A percentile compares a stretch with the other conserved stretches of the same genome.
Evolutionary conservation across 2,329 filamentous ascomycete species (phyloP).

Genomic region (Fusarium sp.): DNA sequence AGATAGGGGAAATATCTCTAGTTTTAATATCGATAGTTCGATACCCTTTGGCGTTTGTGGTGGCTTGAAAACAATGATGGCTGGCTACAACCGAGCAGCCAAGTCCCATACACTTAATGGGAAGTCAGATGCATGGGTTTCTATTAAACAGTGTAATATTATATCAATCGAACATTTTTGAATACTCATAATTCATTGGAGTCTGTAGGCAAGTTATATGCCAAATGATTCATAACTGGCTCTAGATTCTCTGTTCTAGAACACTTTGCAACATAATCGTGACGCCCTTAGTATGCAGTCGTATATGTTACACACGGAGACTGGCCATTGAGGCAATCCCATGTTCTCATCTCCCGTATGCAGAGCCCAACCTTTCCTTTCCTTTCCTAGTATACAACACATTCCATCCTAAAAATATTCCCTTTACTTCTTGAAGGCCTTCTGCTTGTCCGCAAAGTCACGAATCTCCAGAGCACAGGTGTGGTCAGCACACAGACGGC

Average conservation of each 20-base stretch:
- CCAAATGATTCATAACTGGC: neutral
- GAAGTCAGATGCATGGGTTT: neutral
- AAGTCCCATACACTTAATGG: constrained; percentile 6
- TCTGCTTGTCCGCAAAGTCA: constrained; percentile 78
- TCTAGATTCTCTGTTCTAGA: neutral
- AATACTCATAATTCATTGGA: constrained; percentile 16
- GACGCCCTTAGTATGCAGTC: constrained; percentile 4
- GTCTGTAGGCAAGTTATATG: constrained; percentile 1
- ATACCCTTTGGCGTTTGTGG: constrained; percentile 48
- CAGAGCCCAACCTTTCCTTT: neutral
- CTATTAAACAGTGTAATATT: constrained; percentile 11
- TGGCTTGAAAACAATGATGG: constrained; percentile 31
- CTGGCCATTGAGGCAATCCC: neutral
- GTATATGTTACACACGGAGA: neutral
- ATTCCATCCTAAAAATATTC: neutral
- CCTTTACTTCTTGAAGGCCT: constrained; percentile 64
- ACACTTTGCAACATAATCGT: neutral
- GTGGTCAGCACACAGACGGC: constrained; percentile 88
- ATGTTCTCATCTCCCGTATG: constrained; percentile 1
- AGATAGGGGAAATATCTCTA: constrained; percentile 53
- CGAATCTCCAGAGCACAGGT: constrained; percentile 85
- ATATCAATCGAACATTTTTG: constrained; percentile 22
- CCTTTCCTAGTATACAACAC: constrained; percentile 24
- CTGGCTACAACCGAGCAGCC: constrained; percentile 8
- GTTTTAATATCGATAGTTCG: constrained; percentile 28